A percentile compares a stretch with the other conserved stretches of the same genome.
phyloP scores from a whole-genome alignment of 2,329 filamentous ascomycete genomes.

The Thyridium curvatum region DNA sequence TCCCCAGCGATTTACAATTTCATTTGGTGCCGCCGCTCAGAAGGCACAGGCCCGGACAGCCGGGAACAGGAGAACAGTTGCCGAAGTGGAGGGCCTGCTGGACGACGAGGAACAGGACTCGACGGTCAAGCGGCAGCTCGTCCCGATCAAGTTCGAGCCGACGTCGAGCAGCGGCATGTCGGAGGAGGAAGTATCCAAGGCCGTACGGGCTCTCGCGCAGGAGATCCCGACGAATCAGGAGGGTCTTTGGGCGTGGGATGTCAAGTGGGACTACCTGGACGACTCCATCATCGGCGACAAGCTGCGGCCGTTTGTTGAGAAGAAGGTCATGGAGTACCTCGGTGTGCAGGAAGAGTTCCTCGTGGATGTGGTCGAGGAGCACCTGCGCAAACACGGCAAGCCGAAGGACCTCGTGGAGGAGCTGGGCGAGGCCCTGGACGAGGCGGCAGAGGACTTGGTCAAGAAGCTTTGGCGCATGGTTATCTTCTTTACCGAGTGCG shows the following conservation, averaged over 20 bases:
- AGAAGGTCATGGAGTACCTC: slow-evolving; percentile 95
- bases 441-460: slow-evolving; percentile 88
- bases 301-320: slow-evolving; percentile 89
- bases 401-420: slow-evolving; percentile 81
- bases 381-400: slow-evolving; percentile 67
- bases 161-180: slow-evolving; percentile 63
- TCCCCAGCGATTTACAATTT: slow-evolving; percentile 85
- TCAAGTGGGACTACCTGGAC: slow-evolving; percentile 90
- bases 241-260: slow-evolving; percentile 84
- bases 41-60: slow-evolving; percentile 52
- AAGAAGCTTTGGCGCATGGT: slow-evolving; percentile 98
- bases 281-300: slow-evolving; percentile 76
- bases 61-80: slow-evolving; percentile 69
- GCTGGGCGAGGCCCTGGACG: slow-evolving; percentile 82
- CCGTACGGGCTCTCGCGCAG: slow-evolving; percentile 72
- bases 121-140: slow-evolving; percentile 66
- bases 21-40: slow-evolving; percentile 81
- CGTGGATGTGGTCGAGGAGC: slow-evolving; percentile 86
- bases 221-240: slow-evolving; percentile 86
- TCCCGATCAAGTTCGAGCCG: slow-evolving; percentile 78
- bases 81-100: slow-evolving; percentile 87
- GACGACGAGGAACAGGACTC: slow-evolving; percentile 86
- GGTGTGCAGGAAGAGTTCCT: slow-evolving; percentile 95
- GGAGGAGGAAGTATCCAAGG: slow-evolving; percentile 81
- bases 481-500: slow-evolving; percentile 93